Percentiles rank a stretch among this genome's conserved stretches.
These are phyloP conservation scores for Monosporozyma siamensis DNA, from an alignment of 805 yeast species.

Conservation along the genomic window DNA sequence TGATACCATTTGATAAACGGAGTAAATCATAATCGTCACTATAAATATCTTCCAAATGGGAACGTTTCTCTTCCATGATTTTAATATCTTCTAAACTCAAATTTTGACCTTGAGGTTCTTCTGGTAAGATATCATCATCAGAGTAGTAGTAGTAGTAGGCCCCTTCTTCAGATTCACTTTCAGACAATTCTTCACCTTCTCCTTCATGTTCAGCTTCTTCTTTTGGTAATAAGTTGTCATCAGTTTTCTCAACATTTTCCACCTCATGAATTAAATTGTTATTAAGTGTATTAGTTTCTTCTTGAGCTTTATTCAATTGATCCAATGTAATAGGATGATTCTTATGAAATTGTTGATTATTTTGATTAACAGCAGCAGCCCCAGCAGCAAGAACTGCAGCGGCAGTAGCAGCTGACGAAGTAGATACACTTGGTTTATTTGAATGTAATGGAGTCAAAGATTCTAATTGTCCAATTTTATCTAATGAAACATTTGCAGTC, in stretches of 20 bases:
- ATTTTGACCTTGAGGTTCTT: constrained; percentile 10
- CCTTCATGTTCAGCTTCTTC: background rate
- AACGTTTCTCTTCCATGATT: constrained; percentile 6
- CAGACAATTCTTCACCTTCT: background rate
- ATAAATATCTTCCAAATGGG: constrained; percentile 10
- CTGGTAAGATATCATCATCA: constrained; percentile 9
- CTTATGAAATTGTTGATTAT: constrained; percentile 17
- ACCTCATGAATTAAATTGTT: background rate
- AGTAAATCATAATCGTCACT: constrained; percentile 17
- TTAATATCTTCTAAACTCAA: constrained; percentile 12
- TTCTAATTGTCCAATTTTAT: background rate
- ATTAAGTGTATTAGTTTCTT: too few relatives aligned
- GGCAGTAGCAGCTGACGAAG: constrained; percentile 17
- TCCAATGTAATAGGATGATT: constrained; percentile 1
- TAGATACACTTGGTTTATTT: constrained; percentile 1
- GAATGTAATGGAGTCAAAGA: background rate
- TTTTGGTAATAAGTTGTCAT: background rate
- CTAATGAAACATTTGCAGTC: constrained; percentile 2
- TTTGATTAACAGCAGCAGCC: constrained; percentile 20
- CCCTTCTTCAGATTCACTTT: constrained; percentile 4
- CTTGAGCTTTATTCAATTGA: background rate
- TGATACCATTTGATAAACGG: constrained; percentile 27
- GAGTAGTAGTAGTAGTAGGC: background rate
- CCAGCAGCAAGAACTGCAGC: constrained; percentile 23
- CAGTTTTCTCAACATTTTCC: background rate